phyloP scores from a whole-genome alignment of 2,329 filamentous ascomycete species.

The Chlorencoelia australis region DNA sequence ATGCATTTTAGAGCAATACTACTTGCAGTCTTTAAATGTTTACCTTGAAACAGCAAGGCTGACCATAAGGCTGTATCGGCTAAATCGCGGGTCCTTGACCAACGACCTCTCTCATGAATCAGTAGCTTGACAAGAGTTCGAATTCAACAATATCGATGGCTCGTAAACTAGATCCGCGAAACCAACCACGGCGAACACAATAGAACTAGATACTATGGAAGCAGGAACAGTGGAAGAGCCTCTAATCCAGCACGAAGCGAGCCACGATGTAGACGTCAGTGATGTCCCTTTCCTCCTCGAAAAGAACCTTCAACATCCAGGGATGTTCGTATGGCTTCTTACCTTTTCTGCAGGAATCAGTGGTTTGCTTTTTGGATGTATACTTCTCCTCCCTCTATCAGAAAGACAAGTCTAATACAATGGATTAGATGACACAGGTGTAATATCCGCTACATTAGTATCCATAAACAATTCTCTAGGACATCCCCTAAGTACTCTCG shows the following conservation, averaged over 20 bases:
- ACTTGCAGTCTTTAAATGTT: too few relatives aligned
- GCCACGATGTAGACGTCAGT: slow-evolving; percentile 12
- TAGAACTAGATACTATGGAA: slow-evolving; percentile 14
- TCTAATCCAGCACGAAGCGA: slow-evolving; percentile 18
- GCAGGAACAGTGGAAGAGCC: slow-evolving; percentile 22
- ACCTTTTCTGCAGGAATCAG: slow-evolving; percentile 57
- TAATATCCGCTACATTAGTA: slow-evolving; percentile 58
- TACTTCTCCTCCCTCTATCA: neutral
- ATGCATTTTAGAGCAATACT: too few relatives aligned
- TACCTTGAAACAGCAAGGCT: too few relatives aligned
- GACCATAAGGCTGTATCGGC: too few relatives aligned
- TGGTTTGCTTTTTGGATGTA: slow-evolving; percentile 59
- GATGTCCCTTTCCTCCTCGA: slow-evolving; percentile 21
- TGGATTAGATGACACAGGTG: slow-evolving; percentile 32
- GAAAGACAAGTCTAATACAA: neutral
- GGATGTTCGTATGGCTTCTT: slow-evolving; percentile 49
- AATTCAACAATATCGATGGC: too few relatives aligned
- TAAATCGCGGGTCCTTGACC: too few relatives aligned
- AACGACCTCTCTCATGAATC: too few relatives aligned
- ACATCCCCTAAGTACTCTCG: slow-evolving; percentile 47
- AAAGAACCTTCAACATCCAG: slow-evolving; percentile 23
- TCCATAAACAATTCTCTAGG: slow-evolving; percentile 49
- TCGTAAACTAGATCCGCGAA: too few relatives aligned
- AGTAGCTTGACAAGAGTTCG: too few relatives aligned
- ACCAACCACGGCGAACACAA: too few relatives aligned